phyloP scores from a whole-genome alignment of 495 filamentous ascomycete species.

The Pyronema domesticum region DNA sequence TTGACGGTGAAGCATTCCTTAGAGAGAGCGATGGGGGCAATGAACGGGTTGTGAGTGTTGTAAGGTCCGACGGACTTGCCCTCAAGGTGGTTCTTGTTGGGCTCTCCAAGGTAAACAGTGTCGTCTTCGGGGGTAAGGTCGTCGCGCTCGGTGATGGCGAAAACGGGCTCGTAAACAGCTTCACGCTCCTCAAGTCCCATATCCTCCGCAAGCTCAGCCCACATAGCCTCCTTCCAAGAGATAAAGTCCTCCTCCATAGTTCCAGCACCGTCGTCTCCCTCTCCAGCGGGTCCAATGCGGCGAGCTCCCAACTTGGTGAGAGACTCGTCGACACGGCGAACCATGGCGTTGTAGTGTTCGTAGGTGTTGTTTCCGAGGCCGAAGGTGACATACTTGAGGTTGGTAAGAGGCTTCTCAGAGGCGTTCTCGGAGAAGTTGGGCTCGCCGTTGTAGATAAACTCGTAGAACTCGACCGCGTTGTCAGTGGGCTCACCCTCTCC shows the following conservation, averaged over 20 bases:
- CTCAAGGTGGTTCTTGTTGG: conserved; percentile 88
- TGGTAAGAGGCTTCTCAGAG: conserved; percentile 53
- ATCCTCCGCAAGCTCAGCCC: conserved; percentile 58
- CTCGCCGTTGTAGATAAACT: conserved; percentile 74
- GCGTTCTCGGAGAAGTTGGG: conserved; percentile 54
- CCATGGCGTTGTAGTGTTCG: conserved; percentile 98
- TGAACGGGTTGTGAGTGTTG: conserved; percentile 92
- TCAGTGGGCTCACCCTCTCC: conserved; percentile 97
- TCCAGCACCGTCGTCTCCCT: conserved; percentile 93
- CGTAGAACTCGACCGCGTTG: conserved; percentile 97
- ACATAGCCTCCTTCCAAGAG: conserved; percentile 99
- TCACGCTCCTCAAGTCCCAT: conserved; percentile 90
- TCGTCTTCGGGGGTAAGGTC: conserved; percentile 58
- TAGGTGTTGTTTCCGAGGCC: conserved; percentile 98
- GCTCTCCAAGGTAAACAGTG: conserved; percentile 85
- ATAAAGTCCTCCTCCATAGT: conserved; percentile 99
- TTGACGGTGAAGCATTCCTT: conserved; percentile 80
- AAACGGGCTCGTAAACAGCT: conserved; percentile 87
- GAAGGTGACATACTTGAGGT: conserved; percentile 86
- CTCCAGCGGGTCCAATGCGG: conserved; percentile 72
- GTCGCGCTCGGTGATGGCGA: conserved; percentile 61
- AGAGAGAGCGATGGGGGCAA: conserved; percentile 83
- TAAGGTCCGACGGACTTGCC: conserved; percentile 71
- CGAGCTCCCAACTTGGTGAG: conserved; percentile 63
- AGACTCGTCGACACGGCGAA: conserved; percentile 68